A percentile compares a stretch with the other conserved stretches of the same genome.
Evolutionary conservation across 2,329 filamentous ascomycete genomes (phyloP).

Genomic region (Fusarium aywerte): DNA sequence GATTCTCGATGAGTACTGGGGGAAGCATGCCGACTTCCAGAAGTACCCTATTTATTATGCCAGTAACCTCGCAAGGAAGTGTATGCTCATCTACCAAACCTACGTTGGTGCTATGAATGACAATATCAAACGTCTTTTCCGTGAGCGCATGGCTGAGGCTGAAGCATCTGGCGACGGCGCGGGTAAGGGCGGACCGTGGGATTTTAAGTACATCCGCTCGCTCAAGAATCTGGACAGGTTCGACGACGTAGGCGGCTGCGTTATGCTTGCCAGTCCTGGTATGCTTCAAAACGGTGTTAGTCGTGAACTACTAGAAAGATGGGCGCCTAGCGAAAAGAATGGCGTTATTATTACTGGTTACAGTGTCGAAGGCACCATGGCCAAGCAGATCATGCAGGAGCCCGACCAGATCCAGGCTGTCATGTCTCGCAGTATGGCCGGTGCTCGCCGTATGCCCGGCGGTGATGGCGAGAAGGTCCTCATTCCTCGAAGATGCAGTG

Average conservation of each 20-base stretch:
- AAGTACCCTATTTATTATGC: constrained; percentile 97
- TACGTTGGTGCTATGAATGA: constrained; percentile 99
- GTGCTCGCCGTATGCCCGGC: constrained; percentile 69
- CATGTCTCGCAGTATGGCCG: constrained; percentile 79
- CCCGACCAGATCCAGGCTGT: constrained; percentile 95
- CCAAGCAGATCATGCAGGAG: constrained; percentile 92
- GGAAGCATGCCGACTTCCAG: constrained; percentile 86
- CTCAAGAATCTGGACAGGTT: constrained; percentile 94
- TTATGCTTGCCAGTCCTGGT: constrained; percentile 97
- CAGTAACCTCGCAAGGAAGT: constrained; percentile 92
- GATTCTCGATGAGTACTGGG: constrained; percentile 98
- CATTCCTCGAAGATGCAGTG: constrained; percentile 91
- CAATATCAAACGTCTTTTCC: constrained; percentile 96
- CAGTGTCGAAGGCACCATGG: constrained; percentile 98
- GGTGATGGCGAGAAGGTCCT: constrained; percentile 86
- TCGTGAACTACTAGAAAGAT: constrained; percentile 89
- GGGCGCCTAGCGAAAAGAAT: constrained; percentile 96
- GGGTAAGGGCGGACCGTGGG: constrained; percentile 89
- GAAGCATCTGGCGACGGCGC: constrained; percentile 80
- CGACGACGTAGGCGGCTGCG: constrained; percentile 93
- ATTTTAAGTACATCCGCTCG: constrained; percentile 93
- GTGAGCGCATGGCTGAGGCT: constrained; percentile 89
- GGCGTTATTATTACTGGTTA: constrained; percentile 99
- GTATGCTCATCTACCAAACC: constrained; percentile 98
- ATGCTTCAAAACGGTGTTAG: constrained; percentile 98